Evolutionary conservation across 805 yeast species (phyloP), one percentile per base, ranked within the genome.

Genomic region (Kodamaea hsintzibuensis): DNA sequence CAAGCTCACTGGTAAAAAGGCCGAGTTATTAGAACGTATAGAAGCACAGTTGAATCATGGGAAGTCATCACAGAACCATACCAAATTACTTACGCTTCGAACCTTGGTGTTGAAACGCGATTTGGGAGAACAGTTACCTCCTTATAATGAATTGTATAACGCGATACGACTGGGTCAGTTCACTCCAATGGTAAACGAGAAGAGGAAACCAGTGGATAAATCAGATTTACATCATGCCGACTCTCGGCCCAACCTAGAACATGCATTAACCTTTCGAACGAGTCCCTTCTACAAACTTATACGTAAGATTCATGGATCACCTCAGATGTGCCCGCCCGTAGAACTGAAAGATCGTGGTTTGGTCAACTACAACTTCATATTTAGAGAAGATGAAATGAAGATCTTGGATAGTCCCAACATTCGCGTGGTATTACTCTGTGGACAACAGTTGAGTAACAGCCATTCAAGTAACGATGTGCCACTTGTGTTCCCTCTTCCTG

Each of bases 401-500:
- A 58, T 76, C 9, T 58, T 88, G 9, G 39, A 38, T 47, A 52
- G 54, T 22, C 50, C 54, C 7, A 53, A 52, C 33, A 56, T 57
- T 55, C 77, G 73, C 51, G 56, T 89, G 3, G 82, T 71, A 59
- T 62, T 89, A 1, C 67, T 88, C 47, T 78, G 87, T 60, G 90
- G 88, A 4, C 73, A 69, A 57, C 66, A 51, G 59, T 64, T 53
- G 33, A 51, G 47, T 49, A 18, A 46, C 58, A 1, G 50, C 22
- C 60, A 64, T 5, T 57, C 69, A 1, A 60, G 70, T 19, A 55
- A 64, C 6, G 68, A 76, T 49, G 78, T 72, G 0, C 60, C 66
- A 8, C 60, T 90, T 8, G 82, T 81, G 60, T 92, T 83, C 60
- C 98, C 98, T 0, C 74, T 72, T 25, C 90, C 89, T 4, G 72